phyloP scores from a whole-genome alignment of 2,329 filamentous ascomycete genomes.

The Pseudomassariella vexata region DNA sequence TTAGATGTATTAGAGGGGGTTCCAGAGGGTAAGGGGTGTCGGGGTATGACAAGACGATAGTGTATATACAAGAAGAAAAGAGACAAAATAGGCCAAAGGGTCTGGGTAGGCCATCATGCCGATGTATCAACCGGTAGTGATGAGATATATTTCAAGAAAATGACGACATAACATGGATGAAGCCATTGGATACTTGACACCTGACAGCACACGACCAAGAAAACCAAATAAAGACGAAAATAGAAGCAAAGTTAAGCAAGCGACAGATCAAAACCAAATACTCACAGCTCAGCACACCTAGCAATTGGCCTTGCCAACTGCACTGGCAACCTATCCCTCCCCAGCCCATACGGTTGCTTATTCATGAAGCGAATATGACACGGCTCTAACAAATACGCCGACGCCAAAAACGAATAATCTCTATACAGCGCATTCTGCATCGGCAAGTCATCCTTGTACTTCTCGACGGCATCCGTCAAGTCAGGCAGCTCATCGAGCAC shows the following conservation, averaged over 20 bases:
- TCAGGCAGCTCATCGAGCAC: constrained; percentile 72
- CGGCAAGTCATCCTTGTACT: constrained; percentile 66
- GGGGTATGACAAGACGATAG: too few relatives aligned
- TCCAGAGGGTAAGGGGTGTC: too few relatives aligned
- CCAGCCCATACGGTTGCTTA: constrained; percentile 73
- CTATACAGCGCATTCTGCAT: constrained; percentile 82
- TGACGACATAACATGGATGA: too few relatives aligned
- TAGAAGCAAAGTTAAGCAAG: constrained; percentile 1
- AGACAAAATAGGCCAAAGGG: too few relatives aligned
- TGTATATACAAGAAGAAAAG: too few relatives aligned
- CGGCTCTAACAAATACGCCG: constrained; percentile 84
- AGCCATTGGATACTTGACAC: too few relatives aligned
- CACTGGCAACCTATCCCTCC: constrained; percentile 64
- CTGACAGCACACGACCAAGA: not conserved
- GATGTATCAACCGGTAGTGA: too few relatives aligned
- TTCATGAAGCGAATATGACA: constrained; percentile 72
- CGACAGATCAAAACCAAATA: too few relatives aligned
- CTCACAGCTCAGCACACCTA: constrained; percentile 79
- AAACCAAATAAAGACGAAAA: not conserved
- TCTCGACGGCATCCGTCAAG: constrained; percentile 66
- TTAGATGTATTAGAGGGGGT: too few relatives aligned
- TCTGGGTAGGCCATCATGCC: too few relatives aligned
- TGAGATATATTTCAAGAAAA: too few relatives aligned
- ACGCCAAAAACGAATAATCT: constrained; percentile 88
- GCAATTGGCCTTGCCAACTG: constrained; percentile 77